phyloP scores from a whole-genome alignment of 2,329 filamentous ascomycete genomes.

The Neopestalotiopsis clavispora region DNA sequence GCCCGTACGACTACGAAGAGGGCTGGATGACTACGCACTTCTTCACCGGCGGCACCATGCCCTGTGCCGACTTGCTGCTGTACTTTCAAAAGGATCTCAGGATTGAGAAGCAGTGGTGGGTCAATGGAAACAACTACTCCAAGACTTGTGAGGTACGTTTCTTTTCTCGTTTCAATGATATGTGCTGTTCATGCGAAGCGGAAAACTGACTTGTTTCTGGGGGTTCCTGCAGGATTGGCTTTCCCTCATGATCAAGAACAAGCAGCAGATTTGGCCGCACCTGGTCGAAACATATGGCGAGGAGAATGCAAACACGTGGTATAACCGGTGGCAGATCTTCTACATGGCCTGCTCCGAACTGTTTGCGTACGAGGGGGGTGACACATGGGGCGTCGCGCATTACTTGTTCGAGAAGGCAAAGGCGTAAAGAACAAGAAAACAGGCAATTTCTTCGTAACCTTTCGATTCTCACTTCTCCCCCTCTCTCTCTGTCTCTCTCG shows the following conservation, averaged over 20 bases:
- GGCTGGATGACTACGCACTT: constrained; percentile 79
- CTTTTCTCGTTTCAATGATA: not conserved
- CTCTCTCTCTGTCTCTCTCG: constrained; percentile 12
- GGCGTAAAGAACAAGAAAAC: constrained; percentile 13
- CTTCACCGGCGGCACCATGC: constrained; percentile 77
- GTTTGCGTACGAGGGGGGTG: constrained; percentile 68
- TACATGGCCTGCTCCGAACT: constrained; percentile 74
- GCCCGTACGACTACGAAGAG: constrained; percentile 72
- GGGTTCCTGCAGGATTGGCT: constrained; percentile 59
- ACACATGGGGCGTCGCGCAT: constrained; percentile 72
- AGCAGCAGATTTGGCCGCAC: constrained; percentile 66
- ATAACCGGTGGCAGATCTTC: constrained; percentile 74
- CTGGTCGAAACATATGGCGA: constrained; percentile 69
- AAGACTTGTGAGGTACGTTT: constrained; percentile 67
- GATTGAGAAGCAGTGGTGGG: constrained; percentile 71
- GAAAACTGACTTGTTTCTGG: not conserved
- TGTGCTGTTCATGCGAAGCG: not conserved
- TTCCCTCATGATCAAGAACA: constrained; percentile 61
- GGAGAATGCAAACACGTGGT: constrained; percentile 65
- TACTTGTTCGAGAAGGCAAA: constrained; percentile 66
- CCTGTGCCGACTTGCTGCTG: constrained; percentile 66
- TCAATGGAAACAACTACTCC: constrained; percentile 70
- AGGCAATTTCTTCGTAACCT: too few species aligned
- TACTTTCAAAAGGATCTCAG: constrained; percentile 69
- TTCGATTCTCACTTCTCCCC: too few species aligned